phyloP scores from a whole-genome alignment of 108 stramenopile species.

The Schizochytrium sp. region DNA sequence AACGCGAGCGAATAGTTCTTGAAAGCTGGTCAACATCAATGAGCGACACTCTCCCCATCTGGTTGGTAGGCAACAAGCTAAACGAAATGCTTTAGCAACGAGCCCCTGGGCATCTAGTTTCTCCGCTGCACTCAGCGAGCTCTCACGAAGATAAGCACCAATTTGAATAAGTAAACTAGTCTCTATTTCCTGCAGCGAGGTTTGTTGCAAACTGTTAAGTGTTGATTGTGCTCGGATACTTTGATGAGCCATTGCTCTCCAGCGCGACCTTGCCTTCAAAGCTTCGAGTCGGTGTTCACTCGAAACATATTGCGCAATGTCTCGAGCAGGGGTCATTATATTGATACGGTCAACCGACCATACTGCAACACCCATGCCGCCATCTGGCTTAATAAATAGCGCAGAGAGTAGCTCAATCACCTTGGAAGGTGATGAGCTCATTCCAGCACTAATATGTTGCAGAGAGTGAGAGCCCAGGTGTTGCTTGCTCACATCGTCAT shows the following conservation, averaged over 20 bases:
- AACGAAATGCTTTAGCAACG: not conserved
- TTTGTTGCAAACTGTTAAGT: not conserved
- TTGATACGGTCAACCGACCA: conserved; percentile 37
- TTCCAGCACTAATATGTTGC: too few species aligned
- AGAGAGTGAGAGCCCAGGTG: too few species aligned
- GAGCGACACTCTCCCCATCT: conserved; percentile 7
- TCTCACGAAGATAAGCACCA: not conserved
- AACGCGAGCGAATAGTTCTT: not conserved
- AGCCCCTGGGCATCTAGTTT: not conserved
- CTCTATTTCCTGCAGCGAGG: not conserved
- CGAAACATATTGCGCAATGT: not conserved
- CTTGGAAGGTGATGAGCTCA: too few species aligned
- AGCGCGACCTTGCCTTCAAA: not conserved
- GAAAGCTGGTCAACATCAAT: not conserved
- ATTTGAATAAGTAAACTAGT: not conserved
- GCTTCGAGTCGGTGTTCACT: not conserved
- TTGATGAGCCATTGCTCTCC: conserved; percentile 17
- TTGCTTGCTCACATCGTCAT: too few species aligned
- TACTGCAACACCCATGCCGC: not conserved
- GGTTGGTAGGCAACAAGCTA: not conserved
- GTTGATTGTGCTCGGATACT: not conserved
- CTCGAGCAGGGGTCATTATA: not conserved
- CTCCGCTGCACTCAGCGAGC: not conserved
- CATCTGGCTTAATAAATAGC: not conserved
- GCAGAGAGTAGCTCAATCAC: not conserved